A percentile compares a stretch with the other conserved stretches of the same genome.
Evolutionary conservation across 345 rosid genomes (phyloP).

Genomic region (Carallia brachiata): DNA sequence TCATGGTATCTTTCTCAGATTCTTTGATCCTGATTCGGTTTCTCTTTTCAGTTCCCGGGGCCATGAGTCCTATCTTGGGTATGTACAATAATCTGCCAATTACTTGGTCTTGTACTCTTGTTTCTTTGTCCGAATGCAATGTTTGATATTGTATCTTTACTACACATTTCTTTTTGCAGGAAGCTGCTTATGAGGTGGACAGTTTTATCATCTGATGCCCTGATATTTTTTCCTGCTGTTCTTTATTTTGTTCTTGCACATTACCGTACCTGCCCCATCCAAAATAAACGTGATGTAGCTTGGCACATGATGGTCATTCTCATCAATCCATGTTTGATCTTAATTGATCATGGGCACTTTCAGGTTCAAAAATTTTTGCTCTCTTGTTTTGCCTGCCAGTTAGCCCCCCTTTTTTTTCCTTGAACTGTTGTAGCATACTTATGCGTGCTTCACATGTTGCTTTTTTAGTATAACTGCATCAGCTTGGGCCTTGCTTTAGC

Average conservation of each 20-base stretch:
- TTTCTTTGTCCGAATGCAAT: neutral
- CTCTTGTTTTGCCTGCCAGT: neutral
- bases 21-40: slow-evolving; percentile 63
- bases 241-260: slow-evolving; percentile 59
- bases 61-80: slow-evolving; percentile 78
- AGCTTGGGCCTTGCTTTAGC: slow-evolving; percentile 84
- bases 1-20: slow-evolving; percentile 66
- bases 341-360: slow-evolving; percentile 95
- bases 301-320: slow-evolving; percentile 78
- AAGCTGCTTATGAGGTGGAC: slow-evolving; percentile 93
- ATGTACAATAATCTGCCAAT: neutral
- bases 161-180: slow-evolving; percentile 42
- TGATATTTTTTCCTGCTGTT: slow-evolving; percentile 81
- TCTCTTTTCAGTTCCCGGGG: slow-evolving; percentile 71
- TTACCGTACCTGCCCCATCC: slow-evolving; percentile 22
- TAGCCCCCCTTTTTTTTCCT: neutral
- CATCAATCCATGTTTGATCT: slow-evolving; percentile 74
- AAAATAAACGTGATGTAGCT: slow-evolving; percentile 40
- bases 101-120: neutral
- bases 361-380: slow-evolving; percentile 52
- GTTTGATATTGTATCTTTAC: neutral
- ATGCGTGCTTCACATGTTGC: slow-evolving; percentile 12
- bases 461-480: slow-evolving; percentile 82
- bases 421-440: slow-evolving; percentile 8
- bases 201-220: slow-evolving; percentile 70